These are phyloP conservation scores for Linum trigynum DNA, from an alignment of 345 rosid species.

Conservation along the genomic window DNA sequence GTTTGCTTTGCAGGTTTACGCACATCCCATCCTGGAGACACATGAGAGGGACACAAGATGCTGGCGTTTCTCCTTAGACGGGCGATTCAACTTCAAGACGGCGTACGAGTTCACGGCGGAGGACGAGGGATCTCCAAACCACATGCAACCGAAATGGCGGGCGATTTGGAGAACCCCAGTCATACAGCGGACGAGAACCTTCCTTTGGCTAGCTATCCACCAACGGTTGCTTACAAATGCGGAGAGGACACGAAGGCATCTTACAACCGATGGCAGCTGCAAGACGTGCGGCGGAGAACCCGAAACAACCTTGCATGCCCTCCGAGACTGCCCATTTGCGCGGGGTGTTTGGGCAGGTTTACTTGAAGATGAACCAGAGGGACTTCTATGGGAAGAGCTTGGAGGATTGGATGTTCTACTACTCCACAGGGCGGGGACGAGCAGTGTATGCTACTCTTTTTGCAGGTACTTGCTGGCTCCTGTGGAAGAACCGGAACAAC, in stretches of 20 bases:
- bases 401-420: too few relatives aligned
- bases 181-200: not conserved
- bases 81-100: not conserved
- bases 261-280: not conserved
- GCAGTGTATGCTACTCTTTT: too few relatives aligned
- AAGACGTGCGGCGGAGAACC: too few relatives aligned
- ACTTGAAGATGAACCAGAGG: too few relatives aligned
- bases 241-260: not conserved
- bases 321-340: not conserved
- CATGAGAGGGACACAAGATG: not conserved
- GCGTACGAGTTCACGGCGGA: not conserved
- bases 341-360: not conserved
- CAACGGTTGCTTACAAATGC: not conserved
- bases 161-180: not conserved
- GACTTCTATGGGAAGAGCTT: too few relatives aligned
- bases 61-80: not conserved
- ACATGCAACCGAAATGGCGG: not conserved
- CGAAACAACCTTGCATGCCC: not conserved
- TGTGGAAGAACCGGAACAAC: too few relatives aligned
- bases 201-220: not conserved
- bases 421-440: too few relatives aligned
- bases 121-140: too few relatives aligned
- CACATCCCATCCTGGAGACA: not conserved
- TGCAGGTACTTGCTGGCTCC: too few relatives aligned
- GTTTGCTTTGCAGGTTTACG: not conserved